Percentiles rank a stretch among this genome's conserved stretches.
phyloP scores from a whole-genome alignment of 306 rosid genomes.

The Sesbania bispinosa region DNA sequence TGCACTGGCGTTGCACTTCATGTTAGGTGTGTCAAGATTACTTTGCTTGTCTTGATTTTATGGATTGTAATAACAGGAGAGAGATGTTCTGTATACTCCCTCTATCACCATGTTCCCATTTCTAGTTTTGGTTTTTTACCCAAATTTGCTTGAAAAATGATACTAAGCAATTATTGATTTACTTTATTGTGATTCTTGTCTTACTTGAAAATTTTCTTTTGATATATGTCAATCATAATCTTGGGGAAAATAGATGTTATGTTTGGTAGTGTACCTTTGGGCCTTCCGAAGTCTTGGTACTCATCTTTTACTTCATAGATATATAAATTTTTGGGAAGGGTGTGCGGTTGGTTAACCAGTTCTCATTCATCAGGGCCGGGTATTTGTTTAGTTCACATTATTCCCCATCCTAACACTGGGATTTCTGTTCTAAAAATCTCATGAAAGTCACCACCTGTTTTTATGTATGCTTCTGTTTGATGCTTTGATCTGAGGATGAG shows the following conservation, averaged over 20 bases:
- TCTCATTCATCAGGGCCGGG: too few relatives aligned
- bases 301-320: not conserved
- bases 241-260: not conserved
- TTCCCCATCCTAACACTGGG: too few relatives aligned
- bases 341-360: not conserved
- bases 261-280: not conserved
- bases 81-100: constrained; percentile 16
- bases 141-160: not conserved
- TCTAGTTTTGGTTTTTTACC: constrained; percentile 11
- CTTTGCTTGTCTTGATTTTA: constrained; percentile 12
- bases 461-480: too few relatives aligned
- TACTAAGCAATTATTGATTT: not conserved
- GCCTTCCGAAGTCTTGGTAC: not conserved
- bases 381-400: too few relatives aligned
- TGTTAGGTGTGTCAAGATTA: not conserved
- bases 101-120: not conserved
- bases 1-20: constrained; percentile 9
- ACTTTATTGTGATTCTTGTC: not conserved
- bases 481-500: too few relatives aligned
- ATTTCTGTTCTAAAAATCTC: too few relatives aligned
- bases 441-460: too few relatives aligned
- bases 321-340: not conserved
- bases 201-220: not conserved
- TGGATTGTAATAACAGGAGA: constrained; percentile 37
- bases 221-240: not conserved